Conservation (phyloP, 352 stramenopile genomes). For the Phytophthora fragariae region DNA sequence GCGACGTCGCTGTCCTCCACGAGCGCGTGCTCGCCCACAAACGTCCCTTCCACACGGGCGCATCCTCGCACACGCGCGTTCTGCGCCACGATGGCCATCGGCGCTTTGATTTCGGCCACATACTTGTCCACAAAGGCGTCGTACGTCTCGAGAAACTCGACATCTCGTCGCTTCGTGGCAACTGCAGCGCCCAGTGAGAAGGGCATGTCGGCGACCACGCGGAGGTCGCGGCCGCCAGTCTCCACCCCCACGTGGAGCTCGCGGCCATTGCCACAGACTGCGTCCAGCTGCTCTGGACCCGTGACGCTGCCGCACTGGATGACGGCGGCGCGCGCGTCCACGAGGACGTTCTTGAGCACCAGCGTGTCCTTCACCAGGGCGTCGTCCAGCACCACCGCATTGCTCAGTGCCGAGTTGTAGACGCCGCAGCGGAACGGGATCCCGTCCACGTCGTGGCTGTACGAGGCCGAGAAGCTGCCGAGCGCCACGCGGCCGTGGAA, state of each 20-base stretch:
- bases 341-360: conserved; percentile 56
- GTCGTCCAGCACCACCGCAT: conserved; percentile 74
- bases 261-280: conserved; percentile 61
- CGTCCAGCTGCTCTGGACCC: conserved; percentile 18
- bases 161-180: conserved; percentile 50
- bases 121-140: conserved; percentile 64
- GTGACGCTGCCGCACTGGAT: conserved; percentile 75
- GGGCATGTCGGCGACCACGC: conserved; percentile 74
- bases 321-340: conserved; percentile 59
- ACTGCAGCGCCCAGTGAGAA: conserved; percentile 65
- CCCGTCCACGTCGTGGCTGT: conserved; percentile 54
- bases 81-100: conserved; percentile 59
- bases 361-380: conserved; percentile 79
- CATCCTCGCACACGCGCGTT: conserved; percentile 72
- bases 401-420: conserved; percentile 72
- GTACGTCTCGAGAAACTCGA: conserved; percentile 51
- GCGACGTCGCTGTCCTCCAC: conserved; percentile 70
- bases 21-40: conserved; percentile 66
- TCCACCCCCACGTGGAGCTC: conserved; percentile 85
- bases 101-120: conserved; percentile 45
- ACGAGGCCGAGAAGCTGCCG: conserved; percentile 48
- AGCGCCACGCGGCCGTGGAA: conserved; percentile 78
- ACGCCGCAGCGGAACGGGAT: conserved; percentile 66
- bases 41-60: conserved; percentile 62
- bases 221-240: conserved; percentile 76